Conservation (phyloP, 2,329 filamentous ascomycete genomes). For the Orbilia oligospora region DNA sequence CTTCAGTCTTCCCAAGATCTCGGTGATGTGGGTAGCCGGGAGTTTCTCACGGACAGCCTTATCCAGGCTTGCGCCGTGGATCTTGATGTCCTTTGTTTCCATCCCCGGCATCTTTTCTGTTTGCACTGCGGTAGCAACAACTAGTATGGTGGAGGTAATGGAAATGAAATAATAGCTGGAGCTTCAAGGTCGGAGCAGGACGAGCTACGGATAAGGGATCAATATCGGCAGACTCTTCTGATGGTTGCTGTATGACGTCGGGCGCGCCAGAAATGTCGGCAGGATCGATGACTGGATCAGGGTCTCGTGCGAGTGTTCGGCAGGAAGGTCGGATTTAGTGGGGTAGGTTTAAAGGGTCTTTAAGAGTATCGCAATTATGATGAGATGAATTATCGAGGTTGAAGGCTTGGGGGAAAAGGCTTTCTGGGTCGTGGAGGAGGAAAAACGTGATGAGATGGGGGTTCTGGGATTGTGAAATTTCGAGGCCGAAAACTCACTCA, state of each 20-base stretch:
- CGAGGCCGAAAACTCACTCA: conserved; percentile 51
- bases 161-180: neutral
- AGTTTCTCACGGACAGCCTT: conserved; percentile 85
- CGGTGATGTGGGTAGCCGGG: conserved; percentile 78
- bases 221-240: conserved; percentile 11
- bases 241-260: conserved; percentile 19
- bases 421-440: conserved; percentile 2
- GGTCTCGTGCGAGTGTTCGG: conserved; percentile 37
- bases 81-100: conserved; percentile 85
- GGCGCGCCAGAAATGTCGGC: conserved; percentile 20
- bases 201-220: neutral
- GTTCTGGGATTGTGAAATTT: conserved; percentile 47
- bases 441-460: conserved; percentile 35
- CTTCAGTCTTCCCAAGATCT: conserved; percentile 83
- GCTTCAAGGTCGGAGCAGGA: neutral
- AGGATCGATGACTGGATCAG: conserved; percentile 46
- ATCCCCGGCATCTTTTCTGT: conserved; percentile 69
- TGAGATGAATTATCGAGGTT: neutral
- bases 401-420: neutral
- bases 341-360: neutral
- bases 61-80: conserved; percentile 81
- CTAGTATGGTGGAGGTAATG: neutral
- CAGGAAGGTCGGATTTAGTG: conserved; percentile 29
- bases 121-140: conserved; percentile 1
- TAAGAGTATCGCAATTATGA: conserved; percentile 5